Percentiles rank a stretch among this genome's conserved stretches.
phyloP scores from a whole-genome alignment of 345 rosid genomes.

The Populus tremula region DNA sequence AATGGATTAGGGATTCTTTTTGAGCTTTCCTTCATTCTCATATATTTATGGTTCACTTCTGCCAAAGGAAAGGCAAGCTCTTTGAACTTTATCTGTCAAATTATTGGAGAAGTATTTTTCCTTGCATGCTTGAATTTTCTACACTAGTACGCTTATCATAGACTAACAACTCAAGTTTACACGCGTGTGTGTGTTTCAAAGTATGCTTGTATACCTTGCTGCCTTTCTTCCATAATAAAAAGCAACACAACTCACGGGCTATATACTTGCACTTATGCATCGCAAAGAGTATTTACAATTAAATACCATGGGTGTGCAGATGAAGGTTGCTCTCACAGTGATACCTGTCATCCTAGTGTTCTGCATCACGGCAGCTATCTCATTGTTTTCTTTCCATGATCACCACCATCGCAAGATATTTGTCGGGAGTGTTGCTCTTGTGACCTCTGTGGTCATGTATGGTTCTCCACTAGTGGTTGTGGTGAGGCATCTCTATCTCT shows the following conservation, averaged over 20 bases:
- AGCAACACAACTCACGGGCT: not conserved
- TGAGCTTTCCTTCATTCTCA: slow-evolving; percentile 58
- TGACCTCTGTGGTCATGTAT: slow-evolving; percentile 66
- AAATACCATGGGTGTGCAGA: slow-evolving; percentile 34
- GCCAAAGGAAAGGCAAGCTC: slow-evolving; percentile 54
- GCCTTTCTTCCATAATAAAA: not conserved
- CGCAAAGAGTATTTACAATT: not conserved
- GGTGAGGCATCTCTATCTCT: slow-evolving; percentile 38
- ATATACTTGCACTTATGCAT: not conserved
- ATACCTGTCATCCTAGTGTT: slow-evolving; percentile 37
- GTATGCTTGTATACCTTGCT: not conserved
- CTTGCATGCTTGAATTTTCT: not conserved
- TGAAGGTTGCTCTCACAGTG: slow-evolving; percentile 41
- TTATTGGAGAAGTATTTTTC: not conserved
- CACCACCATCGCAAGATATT: slow-evolving; percentile 62
- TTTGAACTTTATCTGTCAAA: not conserved
- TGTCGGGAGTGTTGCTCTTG: slow-evolving; percentile 66
- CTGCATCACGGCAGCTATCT: slow-evolving; percentile 35
- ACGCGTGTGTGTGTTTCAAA: not conserved
- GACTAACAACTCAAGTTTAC: not conserved
- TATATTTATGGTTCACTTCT: slow-evolving; percentile 54
- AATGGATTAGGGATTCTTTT: slow-evolving; percentile 73
- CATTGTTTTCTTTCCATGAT: slow-evolving; percentile 51
- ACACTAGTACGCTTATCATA: not conserved
- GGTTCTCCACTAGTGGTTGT: slow-evolving; percentile 68